Conservation (phyloP, 140 eudicot species). For the Anethum foeniculum region DNA sequence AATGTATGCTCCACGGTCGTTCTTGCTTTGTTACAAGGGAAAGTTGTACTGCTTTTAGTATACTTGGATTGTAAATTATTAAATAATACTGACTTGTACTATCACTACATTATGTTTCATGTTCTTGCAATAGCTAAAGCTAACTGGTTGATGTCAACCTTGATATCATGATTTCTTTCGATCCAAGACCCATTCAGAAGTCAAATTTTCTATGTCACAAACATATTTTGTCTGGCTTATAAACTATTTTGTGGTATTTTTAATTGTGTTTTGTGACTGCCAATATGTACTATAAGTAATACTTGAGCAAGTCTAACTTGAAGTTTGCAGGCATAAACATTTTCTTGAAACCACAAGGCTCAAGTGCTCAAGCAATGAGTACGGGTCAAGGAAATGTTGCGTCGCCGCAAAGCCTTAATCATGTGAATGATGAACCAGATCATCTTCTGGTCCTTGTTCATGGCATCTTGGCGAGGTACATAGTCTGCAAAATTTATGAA, state of each 20-base stretch:
- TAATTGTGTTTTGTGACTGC: neutral
- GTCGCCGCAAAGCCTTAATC: slow-evolving; percentile 24
- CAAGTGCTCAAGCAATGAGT: slow-evolving; percentile 64
- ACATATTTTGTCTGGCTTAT: neutral
- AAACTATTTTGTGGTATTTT: neutral
- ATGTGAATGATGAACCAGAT: slow-evolving; percentile 48
- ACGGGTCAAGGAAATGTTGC: slow-evolving; percentile 43
- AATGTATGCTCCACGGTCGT: neutral
- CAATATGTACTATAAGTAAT: neutral
- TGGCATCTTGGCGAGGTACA: slow-evolving; percentile 90
- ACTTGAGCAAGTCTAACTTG: neutral
- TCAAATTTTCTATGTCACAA: neutral
- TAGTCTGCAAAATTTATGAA: neutral
- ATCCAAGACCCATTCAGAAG: neutral
- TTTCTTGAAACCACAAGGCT: slow-evolving; percentile 34
- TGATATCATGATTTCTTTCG: neutral
- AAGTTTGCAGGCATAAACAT: slow-evolving; percentile 37
- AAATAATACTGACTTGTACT: neutral
- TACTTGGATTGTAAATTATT: neutral
- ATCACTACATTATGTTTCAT: neutral
- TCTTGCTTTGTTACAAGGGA: neutral
- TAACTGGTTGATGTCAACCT: neutral
- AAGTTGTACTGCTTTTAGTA: neutral
- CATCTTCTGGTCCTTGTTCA: slow-evolving; percentile 99
- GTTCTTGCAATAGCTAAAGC: neutral